Evolutionary conservation across 2,329 filamentous ascomycete species (phyloP), one percentile per base, ranked within the genome.

Genomic region (Tolypocladium inflatum): DNA sequence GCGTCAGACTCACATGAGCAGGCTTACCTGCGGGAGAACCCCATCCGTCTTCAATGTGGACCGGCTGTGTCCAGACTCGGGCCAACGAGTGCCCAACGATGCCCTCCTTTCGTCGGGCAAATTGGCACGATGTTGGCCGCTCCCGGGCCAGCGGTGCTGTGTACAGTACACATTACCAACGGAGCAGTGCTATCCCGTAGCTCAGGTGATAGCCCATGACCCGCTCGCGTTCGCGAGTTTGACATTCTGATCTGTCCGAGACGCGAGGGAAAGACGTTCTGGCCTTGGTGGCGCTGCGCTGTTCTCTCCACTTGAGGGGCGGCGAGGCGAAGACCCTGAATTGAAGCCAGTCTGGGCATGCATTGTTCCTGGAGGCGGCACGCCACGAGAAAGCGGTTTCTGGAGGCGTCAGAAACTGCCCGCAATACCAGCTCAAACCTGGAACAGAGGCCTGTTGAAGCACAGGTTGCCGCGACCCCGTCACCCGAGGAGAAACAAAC

Each of bases 1-100:
- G 48, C 30, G 19, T 21, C 48, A 51, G 17, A n/a, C 55, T 56
- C 55, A 56, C 55, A 56, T 56, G 55, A 56, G 55, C 45, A 33
- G 21, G 35, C 5, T 39, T 37, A 43, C 10, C 43, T 56, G 55
- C 43, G 55, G 55, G 43, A 51, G 21, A 39, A 26, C 35, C 43
- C 23, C 23, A 19, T 19, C 21, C 11, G 17, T 15, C 39, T 30
- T 8, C 23, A n/a, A 30, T 21, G 23, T 52, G 30, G 17, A 17
- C 48, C 48, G 11, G 13, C 9, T 5, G 48, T 35, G 48, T 52
- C 9, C 48, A 35, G 48, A 2, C 30, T n/a, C 6, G 4, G 45
- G 17, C 7, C 26, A 11, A 2, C 26, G 10, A 19, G 48, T n/a
- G 26, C 48, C 48, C 45, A 30, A 19, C 33, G 26, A n/a, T 50